These are phyloP conservation scores for Pseudogymnoascus sp. DNA, from an alignment of 2,329 filamentous ascomycete genomes.

Conservation along the genomic window DNA sequence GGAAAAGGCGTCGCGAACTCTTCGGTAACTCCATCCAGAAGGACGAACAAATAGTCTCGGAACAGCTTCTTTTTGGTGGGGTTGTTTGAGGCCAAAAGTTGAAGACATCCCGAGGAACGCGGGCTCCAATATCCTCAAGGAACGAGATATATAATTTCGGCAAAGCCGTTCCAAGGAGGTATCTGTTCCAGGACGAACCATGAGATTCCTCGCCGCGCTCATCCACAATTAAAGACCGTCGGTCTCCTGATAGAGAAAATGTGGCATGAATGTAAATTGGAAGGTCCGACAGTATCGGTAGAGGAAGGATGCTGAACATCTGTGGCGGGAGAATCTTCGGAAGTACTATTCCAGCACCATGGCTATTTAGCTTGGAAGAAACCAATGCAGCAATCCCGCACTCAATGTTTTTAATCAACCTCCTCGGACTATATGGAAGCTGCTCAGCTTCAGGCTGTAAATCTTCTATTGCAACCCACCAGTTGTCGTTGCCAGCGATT, in stretches of 20 bases:
- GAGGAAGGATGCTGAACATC: slow-evolving; percentile 19
- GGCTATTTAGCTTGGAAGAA: not conserved
- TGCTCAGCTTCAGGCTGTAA: slow-evolving; percentile 12
- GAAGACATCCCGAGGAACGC: slow-evolving; percentile 14
- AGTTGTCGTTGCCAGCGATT: slow-evolving; percentile 16
- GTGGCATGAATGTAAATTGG: slow-evolving; percentile 27
- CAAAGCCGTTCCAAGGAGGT: slow-evolving; percentile 19
- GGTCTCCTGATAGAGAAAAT: slow-evolving; percentile 27
- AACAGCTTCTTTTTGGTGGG: slow-evolving; percentile 9
- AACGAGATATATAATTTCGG: slow-evolving; percentile 23
- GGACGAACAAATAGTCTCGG: slow-evolving; percentile 13
- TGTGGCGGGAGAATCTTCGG: not conserved
- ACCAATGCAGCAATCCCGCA: not conserved
- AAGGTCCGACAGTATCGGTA: slow-evolving; percentile 19
- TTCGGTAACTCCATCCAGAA: slow-evolving; percentile 21
- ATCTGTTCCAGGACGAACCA: slow-evolving; percentile 22
- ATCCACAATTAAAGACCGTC: slow-evolving; percentile 20
- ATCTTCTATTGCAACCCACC: slow-evolving; percentile 18
- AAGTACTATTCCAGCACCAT: not conserved
- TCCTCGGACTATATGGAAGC: slow-evolving; percentile 9
- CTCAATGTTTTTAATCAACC: not conserved
- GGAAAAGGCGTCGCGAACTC: slow-evolving; percentile 18
- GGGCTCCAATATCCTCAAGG: slow-evolving; percentile 16
- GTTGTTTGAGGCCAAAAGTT: slow-evolving; percentile 20
- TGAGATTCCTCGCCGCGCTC: slow-evolving; percentile 14